A percentile compares a stretch with the other conserved stretches of the same genome.
These are phyloP conservation scores for Tetradesmus lagerheimii DNA, from an alignment of 139 green algal genomes.

Conservation along the genomic window DNA sequence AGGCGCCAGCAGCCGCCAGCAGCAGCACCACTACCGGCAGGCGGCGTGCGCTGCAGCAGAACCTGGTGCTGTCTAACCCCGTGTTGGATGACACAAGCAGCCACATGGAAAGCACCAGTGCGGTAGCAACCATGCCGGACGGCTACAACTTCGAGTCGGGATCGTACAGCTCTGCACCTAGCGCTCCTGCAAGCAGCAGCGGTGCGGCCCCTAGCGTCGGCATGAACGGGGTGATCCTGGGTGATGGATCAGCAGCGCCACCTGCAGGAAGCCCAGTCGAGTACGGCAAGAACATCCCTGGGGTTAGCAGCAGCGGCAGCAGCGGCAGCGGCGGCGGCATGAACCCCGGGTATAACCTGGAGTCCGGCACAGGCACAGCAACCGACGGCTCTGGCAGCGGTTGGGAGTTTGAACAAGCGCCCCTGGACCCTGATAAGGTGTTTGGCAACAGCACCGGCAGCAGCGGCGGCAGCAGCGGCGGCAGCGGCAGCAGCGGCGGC, in stretches of 20 bases:
- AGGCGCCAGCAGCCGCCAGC: neutral
- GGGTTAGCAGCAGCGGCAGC: neutral
- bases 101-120: neutral
- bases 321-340: neutral
- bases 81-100: neutral
- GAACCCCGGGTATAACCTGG: neutral
- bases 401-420: neutral
- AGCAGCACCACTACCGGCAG: neutral
- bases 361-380: neutral
- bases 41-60: neutral
- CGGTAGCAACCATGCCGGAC: neutral
- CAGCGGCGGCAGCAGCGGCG: neutral
- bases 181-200: neutral
- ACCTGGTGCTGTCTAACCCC: neutral
- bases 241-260: neutral
- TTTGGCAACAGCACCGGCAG: slow-evolving; percentile 23
- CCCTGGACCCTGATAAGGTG: neutral
- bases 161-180: neutral
- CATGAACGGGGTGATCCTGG: slow-evolving; percentile 29
- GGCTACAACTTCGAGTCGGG: slow-evolving; percentile 23
- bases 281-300: slow-evolving; percentile 15
- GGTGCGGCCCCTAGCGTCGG: slow-evolving; percentile 8
- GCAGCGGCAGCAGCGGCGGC: neutral
- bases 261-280: neutral
- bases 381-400: too few relatives aligned